Percentiles rank a stretch among this genome's conserved stretches.
phyloP scores from a whole-genome alignment of 169 alveolate genomes.

The Plasmodium reichenowi region DNA sequence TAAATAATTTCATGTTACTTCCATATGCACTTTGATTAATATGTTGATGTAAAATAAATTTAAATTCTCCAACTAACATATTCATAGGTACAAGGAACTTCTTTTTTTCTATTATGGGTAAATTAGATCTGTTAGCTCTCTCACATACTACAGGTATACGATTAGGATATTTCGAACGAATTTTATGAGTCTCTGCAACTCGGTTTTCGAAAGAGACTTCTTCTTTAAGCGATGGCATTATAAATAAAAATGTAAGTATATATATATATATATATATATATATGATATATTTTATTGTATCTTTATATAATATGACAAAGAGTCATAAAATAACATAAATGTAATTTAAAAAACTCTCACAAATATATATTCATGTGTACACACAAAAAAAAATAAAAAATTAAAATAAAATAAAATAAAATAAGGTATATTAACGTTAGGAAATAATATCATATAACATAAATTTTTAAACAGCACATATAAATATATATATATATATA shows the following conservation, averaged over 20 bases:
- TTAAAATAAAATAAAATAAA: no score
- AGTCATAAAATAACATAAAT: no score
- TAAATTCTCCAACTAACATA: slow-evolving; percentile 91
- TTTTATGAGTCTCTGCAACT: slow-evolving; percentile 88
- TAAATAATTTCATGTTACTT: slow-evolving; percentile 74
- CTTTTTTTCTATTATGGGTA: slow-evolving; percentile 75
- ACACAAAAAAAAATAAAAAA: no score
- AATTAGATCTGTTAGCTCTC: slow-evolving; percentile 76
- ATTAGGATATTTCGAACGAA: slow-evolving; percentile 90
- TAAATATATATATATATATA: no score
- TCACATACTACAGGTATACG: slow-evolving; percentile 94
- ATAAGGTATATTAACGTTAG: no score
- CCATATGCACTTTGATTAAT: slow-evolving; percentile 80
- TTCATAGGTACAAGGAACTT: slow-evolving; percentile 90
- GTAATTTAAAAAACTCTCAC: no score
- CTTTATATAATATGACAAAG: no score
- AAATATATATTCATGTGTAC: no score
- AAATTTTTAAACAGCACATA: no score
- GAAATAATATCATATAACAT: no score
- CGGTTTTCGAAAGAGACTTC: slow-evolving; percentile 83
- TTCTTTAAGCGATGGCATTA: slow-evolving; percentile 74
- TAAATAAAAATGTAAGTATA: neutral
- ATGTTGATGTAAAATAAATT: slow-evolving; percentile 91
- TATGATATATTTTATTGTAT: no score
- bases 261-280: no score